These are phyloP conservation scores for Gossypium bickii DNA, from an alignment of 345 rosid species.

Conservation along the genomic window DNA sequence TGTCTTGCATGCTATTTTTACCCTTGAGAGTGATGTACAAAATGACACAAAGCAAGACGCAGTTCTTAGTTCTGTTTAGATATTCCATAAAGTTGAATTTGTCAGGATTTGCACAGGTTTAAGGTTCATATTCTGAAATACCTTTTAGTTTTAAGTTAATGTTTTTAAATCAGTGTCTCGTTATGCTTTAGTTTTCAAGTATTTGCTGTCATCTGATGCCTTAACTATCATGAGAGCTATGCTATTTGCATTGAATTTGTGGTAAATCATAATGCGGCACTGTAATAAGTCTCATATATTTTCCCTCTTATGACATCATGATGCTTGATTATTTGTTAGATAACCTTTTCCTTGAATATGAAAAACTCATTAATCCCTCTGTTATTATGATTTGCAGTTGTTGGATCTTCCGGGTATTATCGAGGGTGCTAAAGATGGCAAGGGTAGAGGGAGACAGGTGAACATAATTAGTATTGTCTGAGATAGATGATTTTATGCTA, in stretches of 20 bases:
- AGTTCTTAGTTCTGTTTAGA: not conserved
- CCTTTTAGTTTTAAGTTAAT: not conserved
- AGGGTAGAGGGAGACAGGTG: constrained; percentile 98
- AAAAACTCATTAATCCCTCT: not conserved
- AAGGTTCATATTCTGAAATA: not conserved
- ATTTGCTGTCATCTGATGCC: not conserved
- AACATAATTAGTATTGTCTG: constrained; percentile 1
- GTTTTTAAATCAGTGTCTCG: not conserved
- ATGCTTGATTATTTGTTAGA: not conserved
- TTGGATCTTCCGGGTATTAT: constrained; percentile 98
- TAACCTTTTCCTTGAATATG: constrained; percentile 1
- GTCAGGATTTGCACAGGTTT: not conserved
- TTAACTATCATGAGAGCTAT: not conserved
- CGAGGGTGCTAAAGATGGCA: constrained; percentile 99
- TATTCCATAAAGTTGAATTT: not conserved
- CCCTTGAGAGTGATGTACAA: not conserved
- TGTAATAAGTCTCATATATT: not conserved
- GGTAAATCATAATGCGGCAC: not conserved
- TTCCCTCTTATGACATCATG: not conserved
- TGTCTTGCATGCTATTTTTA: not conserved
- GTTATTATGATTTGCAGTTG: constrained; percentile 44
- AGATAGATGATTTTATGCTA: not conserved
- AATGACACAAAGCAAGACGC: not conserved
- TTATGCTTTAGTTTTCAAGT: not conserved
- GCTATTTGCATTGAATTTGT: not conserved